Evolutionary conservation across 495 filamentous ascomycete genomes (phyloP).

Genomic region (Zalerion maritima): DNA sequence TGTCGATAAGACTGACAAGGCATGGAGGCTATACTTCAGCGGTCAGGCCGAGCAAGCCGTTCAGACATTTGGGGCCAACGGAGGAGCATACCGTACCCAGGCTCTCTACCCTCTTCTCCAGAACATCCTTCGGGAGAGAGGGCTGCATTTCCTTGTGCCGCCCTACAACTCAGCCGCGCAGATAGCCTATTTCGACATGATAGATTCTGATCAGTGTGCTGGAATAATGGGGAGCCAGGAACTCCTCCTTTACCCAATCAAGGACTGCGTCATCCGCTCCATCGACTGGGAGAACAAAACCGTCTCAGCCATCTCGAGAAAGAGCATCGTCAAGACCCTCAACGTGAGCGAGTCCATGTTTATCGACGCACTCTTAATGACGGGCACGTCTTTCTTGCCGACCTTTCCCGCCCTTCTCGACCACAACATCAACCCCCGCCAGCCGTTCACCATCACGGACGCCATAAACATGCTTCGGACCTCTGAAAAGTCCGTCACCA

Average conservation of each 20-base stretch:
- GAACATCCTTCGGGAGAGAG: conserved; percentile 49
- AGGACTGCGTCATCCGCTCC: conserved; percentile 58
- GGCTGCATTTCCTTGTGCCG: conserved; percentile 68
- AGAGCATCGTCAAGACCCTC: conserved; percentile 52
- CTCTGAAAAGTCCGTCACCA: conserved; percentile 43
- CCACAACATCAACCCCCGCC: conserved; percentile 23
- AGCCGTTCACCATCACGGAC: conserved; percentile 47
- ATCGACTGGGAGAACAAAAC: conserved; percentile 53
- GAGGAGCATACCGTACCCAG: conserved; percentile 44
- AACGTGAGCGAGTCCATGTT: conserved; percentile 60
- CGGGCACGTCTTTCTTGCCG: conserved; percentile 66
- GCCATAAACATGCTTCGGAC: conserved; percentile 57
- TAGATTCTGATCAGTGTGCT: conserved; percentile 52
- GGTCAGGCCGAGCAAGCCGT: conserved; percentile 66
- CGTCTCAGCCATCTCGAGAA: conserved; percentile 60
- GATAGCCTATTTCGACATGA: conserved; percentile 70
- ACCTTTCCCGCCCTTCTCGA: conserved; percentile 62
- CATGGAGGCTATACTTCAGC: conserved; percentile 80
- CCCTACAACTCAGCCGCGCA: conserved; percentile 85
- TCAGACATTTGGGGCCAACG: conserved; percentile 57
- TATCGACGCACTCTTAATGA: conserved; percentile 66
- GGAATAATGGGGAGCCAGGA: conserved; percentile 79
- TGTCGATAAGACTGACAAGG: conserved; percentile 36
- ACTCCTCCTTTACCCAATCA: conserved; percentile 71
- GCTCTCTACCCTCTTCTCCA: conserved; percentile 63